Base-by-base conservation (phyloP, 305 asterid species). In the Rubia tinctorum region DNA sequence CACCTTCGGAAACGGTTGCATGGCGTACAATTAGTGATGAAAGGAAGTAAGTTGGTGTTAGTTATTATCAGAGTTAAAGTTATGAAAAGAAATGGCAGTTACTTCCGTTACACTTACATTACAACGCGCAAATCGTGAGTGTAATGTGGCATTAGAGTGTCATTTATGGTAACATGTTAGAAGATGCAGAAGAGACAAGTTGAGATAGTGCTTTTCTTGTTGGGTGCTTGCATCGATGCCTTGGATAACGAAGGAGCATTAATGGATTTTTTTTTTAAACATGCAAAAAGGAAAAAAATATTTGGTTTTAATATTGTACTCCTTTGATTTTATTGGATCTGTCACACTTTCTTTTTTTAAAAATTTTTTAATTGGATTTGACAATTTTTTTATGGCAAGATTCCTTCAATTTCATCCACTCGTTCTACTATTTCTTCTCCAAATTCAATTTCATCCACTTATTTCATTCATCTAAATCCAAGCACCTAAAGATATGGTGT, bases 171-270 rank as follows among this genome's bases (percentile, higher is more conserved):
- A n/a, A 18, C 60, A 18, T n/a, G 23, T 53, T 53, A 23, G 23
- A 59, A 13, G 64, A 23, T 17, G 30, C 9, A 59, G 60, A 53
- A 53, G 60, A 53, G 60, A 53, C 60, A 53, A 7, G 60, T n/a
- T 53, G 60, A 18, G 60, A 53, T 7, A 53, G 60, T 53, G 70
- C 9, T 42, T 66, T 42, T 23, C 58, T 61, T 61, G 43, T 27
- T 76, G 63, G 80, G 73, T 70, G 40, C 56, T 64, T 13, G 13
- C 27, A 77, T 77, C 82, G 66, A 75, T 71, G 82, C 63, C n/a
- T 71, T 22, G 37, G 80, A 75, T 74, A 71, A 75, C 69, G 79
- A 34, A 13, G 25, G 69, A 23, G 43, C 65, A 39, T 42, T 58
- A 1, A 58, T 39, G 63, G 62, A 34, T 70, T 27, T 27, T 27